phyloP scores from a whole-genome alignment of 2,329 filamentous ascomycete species.

The Pyrenophora graminea region DNA sequence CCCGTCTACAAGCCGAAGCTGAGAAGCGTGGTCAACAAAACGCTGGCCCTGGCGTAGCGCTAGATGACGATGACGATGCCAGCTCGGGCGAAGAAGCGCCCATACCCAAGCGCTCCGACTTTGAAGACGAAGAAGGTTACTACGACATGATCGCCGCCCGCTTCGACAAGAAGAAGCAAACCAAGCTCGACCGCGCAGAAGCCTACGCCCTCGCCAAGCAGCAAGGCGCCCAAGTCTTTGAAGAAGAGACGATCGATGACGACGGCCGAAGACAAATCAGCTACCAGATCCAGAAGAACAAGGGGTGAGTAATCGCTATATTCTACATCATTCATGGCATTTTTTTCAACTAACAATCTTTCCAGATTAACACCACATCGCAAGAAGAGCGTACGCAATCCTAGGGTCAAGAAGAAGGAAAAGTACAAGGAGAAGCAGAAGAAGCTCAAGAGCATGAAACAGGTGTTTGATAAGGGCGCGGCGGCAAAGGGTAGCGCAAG shows the following conservation, averaged over 20 bases:
- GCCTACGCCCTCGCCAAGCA: slow-evolving; percentile 60
- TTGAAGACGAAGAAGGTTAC: slow-evolving; percentile 70
- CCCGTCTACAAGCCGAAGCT: slow-evolving; percentile 84
- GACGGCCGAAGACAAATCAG: slow-evolving; percentile 92
- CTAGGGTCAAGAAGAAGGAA: slow-evolving; percentile 96
- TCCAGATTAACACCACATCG: slow-evolving; percentile 71
- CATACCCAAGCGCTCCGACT: slow-evolving; percentile 44
- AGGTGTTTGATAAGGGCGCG: slow-evolving; percentile 73
- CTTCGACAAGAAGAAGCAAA: slow-evolving; percentile 69
- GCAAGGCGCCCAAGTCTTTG: slow-evolving; percentile 64
- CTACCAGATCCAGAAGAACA: slow-evolving; percentile 96
- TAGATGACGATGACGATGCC: slow-evolving; percentile 66
- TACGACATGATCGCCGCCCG: slow-evolving; percentile 83
- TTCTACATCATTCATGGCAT: too few relatives aligned
- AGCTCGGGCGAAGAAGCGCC: slow-evolving; percentile 65
- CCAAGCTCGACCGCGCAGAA: slow-evolving; percentile 70
- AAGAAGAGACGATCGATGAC: slow-evolving; percentile 70
- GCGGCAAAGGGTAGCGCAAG: slow-evolving; percentile 65
- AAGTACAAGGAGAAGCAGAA: slow-evolving; percentile 97
- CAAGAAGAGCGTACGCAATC: slow-evolving; percentile 94
- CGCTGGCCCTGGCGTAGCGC: slow-evolving; percentile 62
- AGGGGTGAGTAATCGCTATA: slow-evolving; percentile 58
- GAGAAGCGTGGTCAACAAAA: slow-evolving; percentile 74
- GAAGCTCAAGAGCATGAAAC: slow-evolving; percentile 87
- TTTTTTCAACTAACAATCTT: not conserved